Base-by-base conservation (phyloP, 1,139 yeast genomes). In the Sugiyamaella grinbergsii region DNA sequence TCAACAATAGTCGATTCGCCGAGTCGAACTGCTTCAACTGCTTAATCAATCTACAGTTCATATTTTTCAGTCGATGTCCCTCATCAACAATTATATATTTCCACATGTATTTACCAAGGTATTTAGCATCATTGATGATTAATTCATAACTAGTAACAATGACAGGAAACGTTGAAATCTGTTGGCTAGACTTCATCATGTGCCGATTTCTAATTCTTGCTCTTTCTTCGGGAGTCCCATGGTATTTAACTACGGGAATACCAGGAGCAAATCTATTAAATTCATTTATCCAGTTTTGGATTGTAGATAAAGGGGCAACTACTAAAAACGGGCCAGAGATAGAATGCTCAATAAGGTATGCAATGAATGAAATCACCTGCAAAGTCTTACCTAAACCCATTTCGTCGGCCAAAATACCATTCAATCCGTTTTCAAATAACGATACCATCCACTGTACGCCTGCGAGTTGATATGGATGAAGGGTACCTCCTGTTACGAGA, bases 361-460 rank as follows among this genome's bases (percentile, higher is more conserved):
- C 62, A 11, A 78, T 71, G 36, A 78, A 59, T 1, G 80, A 74
- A 39, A 78, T 68, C 3, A 75, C 67, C 60, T 78, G 82, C 19
- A 78, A 66, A 1, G 82, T 78, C 55, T 78, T 78, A 24, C 82
- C 82, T 24, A 78, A 63, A 2, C 82, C 82, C 82, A 78, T 78
- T 58, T 78, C 82, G 57, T 78, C 82, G 51, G 81, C 78, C 11
- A 78, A 63, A 23, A 78, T 55, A 0, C 81, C 80, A 20, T 93
- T 93, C 29, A 93, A 73, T 0, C 98, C 98, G 67, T 93, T 93
- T 65, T 91, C 95, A 65, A 85, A 93, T 26, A 93, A 72, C 0
- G 96, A 85, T 10, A 83, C 78, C 46, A 93, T 71, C 98, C 98
- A 93, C 59, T 88, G 91, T 52, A 91, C 77, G 0, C 98, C 98